Conservation (phyloP, 441 rosid species). For the Jatropha multifida region DNA sequence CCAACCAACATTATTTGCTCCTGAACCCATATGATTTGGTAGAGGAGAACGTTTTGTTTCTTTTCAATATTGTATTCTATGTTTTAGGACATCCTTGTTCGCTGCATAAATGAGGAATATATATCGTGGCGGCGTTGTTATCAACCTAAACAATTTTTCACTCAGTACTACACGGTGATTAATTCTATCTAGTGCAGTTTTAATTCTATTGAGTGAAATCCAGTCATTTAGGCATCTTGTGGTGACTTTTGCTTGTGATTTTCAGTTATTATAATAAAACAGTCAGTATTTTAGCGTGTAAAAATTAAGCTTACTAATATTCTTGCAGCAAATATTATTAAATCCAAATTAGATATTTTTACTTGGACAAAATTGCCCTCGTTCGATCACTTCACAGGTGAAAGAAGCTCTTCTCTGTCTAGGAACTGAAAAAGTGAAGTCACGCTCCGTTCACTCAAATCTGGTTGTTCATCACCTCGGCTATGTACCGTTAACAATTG, state of each 20-base stretch:
- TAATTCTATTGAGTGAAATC: not conserved
- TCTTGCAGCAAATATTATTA: too few relatives aligned
- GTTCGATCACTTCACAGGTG: too few relatives aligned
- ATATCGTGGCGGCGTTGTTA: not conserved
- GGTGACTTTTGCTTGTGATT: not conserved
- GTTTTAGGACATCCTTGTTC: constrained; percentile 10
- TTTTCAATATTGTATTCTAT: not conserved
- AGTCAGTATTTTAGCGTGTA: too few relatives aligned
- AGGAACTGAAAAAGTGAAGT: too few relatives aligned
- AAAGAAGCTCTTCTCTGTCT: too few relatives aligned
- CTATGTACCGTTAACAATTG: too few relatives aligned
- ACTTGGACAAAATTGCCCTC: too few relatives aligned
- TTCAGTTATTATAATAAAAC: not conserved
- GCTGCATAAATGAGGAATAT: not conserved
- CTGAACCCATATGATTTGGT: constrained; percentile 21
- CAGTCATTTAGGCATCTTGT: not conserved
- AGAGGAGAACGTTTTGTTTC: not conserved
- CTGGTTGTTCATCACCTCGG: too few relatives aligned
- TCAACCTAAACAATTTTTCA: not conserved
- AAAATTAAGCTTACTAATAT: too few relatives aligned
- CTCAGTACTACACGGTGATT: not conserved
- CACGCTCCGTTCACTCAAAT: too few relatives aligned
- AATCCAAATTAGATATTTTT: too few relatives aligned
- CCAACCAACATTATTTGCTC: constrained; percentile 9
- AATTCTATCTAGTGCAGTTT: not conserved